phyloP scores from a whole-genome alignment of 257 asterid species.

The Prunella vulgaris region DNA sequence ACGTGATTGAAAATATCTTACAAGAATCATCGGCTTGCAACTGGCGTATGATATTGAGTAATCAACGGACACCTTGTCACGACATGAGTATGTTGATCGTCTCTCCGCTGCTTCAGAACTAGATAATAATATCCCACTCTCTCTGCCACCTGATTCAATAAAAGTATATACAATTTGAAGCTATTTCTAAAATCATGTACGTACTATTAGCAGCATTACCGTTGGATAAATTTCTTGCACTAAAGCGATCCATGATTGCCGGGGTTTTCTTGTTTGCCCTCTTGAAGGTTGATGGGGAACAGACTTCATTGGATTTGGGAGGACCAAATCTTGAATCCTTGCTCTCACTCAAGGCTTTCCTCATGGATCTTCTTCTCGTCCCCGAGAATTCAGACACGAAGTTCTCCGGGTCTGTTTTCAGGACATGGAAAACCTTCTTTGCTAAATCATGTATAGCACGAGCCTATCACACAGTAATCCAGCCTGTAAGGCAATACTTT shows the following conservation, averaged over 20 bases:
- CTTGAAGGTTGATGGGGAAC: conserved; percentile 25
- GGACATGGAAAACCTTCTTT: conserved; percentile 66
- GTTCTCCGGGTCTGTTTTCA: conserved; percentile 54
- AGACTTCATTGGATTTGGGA: conserved; percentile 3
- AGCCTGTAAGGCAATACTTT: background rate
- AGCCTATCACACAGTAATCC: conserved; percentile 39
- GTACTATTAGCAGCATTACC: conserved; percentile 14
- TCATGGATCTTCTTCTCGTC: conserved; percentile 64
- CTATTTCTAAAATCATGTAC: background rate
- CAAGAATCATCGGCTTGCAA: conserved; percentile 31
- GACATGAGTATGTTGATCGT: conserved; percentile 35
- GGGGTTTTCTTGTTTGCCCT: conserved; percentile 25
- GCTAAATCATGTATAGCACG: conserved; percentile 75
- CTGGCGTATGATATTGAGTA: conserved; percentile 4
- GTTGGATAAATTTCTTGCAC: conserved; percentile 11
- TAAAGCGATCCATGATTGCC: conserved; percentile 6
- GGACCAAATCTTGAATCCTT: conserved; percentile 26
- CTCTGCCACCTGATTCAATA: conserved; percentile 30
- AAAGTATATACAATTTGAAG: background rate
- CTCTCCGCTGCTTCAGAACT: conserved; percentile 27
- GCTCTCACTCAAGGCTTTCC: conserved; percentile 39
- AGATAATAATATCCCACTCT: conserved; percentile 7
- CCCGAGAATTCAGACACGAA: conserved; percentile 56
- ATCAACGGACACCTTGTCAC: conserved; percentile 3
- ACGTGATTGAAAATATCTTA: conserved; percentile 18